Percentiles rank a stretch among this genome's conserved stretches.
phyloP scores from a whole-genome alignment of 495 filamentous ascomycete genomes.

The Jackrogersella multiformis region DNA sequence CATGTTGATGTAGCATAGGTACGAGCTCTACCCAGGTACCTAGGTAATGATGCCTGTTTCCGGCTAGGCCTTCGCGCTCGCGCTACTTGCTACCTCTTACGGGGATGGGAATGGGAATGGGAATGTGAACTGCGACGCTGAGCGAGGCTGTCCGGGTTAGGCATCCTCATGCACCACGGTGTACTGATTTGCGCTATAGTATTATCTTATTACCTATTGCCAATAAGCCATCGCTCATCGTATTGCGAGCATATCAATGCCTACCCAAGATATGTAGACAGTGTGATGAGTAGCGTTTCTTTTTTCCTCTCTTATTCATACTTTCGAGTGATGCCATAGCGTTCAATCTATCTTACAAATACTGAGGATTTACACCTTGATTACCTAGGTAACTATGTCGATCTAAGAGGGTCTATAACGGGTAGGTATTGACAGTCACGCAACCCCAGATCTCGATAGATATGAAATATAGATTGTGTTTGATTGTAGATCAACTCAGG shows the following conservation, averaged over 20 bases:
- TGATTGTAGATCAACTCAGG: neutral
- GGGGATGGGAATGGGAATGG: neutral
- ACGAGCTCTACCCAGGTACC: neutral
- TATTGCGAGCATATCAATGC: neutral
- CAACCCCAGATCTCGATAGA: slow-evolving; percentile 28
- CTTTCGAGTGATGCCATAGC: slow-evolving; percentile 2
- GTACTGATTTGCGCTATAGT: neutral
- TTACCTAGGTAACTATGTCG: neutral
- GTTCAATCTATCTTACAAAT: neutral
- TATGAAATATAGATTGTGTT: neutral
- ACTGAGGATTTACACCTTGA: neutral
- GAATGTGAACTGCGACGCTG: slow-evolving; percentile 16
- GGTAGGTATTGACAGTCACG: slow-evolving; percentile 27
- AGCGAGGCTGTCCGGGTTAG: slow-evolving; percentile 23
- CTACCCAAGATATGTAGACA: neutral
- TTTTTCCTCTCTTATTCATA: neutral
- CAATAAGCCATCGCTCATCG: neutral
- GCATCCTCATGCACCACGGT: slow-evolving; percentile 2
- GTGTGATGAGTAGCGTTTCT: neutral
- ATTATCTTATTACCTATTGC: neutral
- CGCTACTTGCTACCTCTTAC: too few relatives aligned
- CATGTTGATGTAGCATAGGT: neutral
- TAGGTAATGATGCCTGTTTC: neutral
- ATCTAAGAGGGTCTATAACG: neutral
- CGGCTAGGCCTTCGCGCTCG: neutral